These are phyloP conservation scores for Pyrenophora teres DNA, from an alignment of 2,329 filamentous ascomycete species.

Conservation along the genomic window DNA sequence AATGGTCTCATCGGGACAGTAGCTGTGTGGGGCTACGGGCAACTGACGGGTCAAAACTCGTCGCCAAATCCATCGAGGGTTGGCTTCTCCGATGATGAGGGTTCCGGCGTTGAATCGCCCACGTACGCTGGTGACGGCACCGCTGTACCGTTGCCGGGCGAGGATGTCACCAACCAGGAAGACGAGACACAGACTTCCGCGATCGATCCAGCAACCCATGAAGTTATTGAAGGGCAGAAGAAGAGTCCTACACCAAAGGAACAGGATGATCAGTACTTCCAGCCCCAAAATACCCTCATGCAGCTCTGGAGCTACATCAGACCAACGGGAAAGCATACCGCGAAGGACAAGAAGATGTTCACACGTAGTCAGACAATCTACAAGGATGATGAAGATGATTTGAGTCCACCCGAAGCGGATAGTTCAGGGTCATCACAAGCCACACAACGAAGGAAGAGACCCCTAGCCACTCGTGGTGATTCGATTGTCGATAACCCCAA, in stretches of 20 bases:
- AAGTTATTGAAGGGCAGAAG: slow-evolving; percentile 38
- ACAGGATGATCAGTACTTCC: slow-evolving; percentile 27
- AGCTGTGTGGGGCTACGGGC: slow-evolving; percentile 92
- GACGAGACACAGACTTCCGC: slow-evolving; percentile 55
- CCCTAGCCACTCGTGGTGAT: slow-evolving; percentile 55
- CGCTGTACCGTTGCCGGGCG: slow-evolving; percentile 73
- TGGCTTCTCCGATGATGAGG: slow-evolving; percentile 36
- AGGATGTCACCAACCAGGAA: slow-evolving; percentile 69
- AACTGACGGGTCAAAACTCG: slow-evolving; percentile 73
- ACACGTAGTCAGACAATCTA: slow-evolving; percentile 41
- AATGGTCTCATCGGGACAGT: slow-evolving; percentile 92
- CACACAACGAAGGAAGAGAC: slow-evolving; percentile 43
- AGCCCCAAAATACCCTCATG: slow-evolving; percentile 49
- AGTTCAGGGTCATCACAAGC: slow-evolving; percentile 17
- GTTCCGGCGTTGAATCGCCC: slow-evolving; percentile 35
- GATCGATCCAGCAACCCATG: slow-evolving; percentile 37
- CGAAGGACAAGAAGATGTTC: slow-evolving; percentile 68
- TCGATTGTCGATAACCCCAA: slow-evolving; percentile 54
- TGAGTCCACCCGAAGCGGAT: slow-evolving; percentile 11
- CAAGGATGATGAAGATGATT: slow-evolving; percentile 28
- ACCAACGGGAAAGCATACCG: slow-evolving; percentile 64
- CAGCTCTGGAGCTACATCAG: slow-evolving; percentile 77
- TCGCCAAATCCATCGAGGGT: slow-evolving; percentile 60
- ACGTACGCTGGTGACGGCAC: slow-evolving; percentile 43
- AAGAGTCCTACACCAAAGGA: slow-evolving; percentile 27